These are phyloP conservation scores for Aspergillus phoenicis DNA, from an alignment of 2,329 filamentous ascomycete genomes.

Conservation along the genomic window DNA sequence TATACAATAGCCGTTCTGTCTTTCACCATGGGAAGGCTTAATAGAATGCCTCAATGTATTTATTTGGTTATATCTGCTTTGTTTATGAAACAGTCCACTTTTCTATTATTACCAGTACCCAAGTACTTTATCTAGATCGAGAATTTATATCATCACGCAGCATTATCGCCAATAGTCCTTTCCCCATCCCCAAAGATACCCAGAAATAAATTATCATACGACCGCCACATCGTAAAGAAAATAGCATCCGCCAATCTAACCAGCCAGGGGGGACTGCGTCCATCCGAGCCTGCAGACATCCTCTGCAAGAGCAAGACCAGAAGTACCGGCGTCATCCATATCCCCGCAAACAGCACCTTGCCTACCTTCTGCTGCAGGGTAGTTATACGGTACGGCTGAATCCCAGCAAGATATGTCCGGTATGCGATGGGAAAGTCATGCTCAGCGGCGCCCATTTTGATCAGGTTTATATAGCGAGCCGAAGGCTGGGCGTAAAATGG, in stretches of 20 bases:
- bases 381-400: constrained; percentile 73
- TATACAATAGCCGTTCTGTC: neutral
- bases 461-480: constrained; percentile 76
- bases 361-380: constrained; percentile 68
- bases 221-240: constrained; percentile 63
- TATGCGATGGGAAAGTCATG: constrained; percentile 80
- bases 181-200: constrained; percentile 84
- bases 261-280: constrained; percentile 70
- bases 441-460: constrained; percentile 76
- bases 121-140: neutral
- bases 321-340: constrained; percentile 63
- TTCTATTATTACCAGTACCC: no score
- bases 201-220: constrained; percentile 67
- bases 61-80: neutral
- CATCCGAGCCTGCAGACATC: constrained; percentile 64
- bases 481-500: constrained; percentile 79
- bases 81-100: no score
- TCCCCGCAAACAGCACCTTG: constrained; percentile 59
- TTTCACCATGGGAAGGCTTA: neutral
- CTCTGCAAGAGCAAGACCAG: constrained; percentile 51
- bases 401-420: constrained; percentile 67
- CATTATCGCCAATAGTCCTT: constrained; percentile 51
- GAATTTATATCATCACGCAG: neutral
- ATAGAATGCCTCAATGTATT: neutral
- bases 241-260: constrained; percentile 53